Evolutionary conservation across 352 stramenopile species (phyloP).

Genomic region (Phytophthora citricola): DNA sequence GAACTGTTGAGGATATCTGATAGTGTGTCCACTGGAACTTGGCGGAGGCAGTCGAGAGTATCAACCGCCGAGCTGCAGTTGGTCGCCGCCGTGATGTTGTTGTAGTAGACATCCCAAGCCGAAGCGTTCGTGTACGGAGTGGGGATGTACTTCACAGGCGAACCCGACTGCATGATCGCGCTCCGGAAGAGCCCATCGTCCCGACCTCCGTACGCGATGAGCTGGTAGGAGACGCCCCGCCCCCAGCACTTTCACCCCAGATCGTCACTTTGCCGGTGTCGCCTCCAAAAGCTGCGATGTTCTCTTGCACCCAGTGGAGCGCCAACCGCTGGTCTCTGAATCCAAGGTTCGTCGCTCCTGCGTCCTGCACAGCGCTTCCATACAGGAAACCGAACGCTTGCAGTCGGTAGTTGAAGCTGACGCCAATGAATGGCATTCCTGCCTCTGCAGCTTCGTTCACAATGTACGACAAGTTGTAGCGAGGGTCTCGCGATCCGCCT

Average conservation of each 20-base stretch:
- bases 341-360: slow-evolving; percentile 76
- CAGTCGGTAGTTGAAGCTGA: slow-evolving; percentile 53
- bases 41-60: slow-evolving; percentile 29
- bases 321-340: slow-evolving; percentile 84
- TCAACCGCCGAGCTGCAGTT: slow-evolving; percentile 27
- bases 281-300: slow-evolving; percentile 28
- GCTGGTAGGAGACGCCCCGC: slow-evolving; percentile 29
- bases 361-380: slow-evolving; percentile 38
- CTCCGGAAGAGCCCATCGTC: slow-evolving; percentile 30
- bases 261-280: slow-evolving; percentile 30
- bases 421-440: slow-evolving; percentile 39
- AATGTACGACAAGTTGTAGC: slow-evolving; percentile 44
- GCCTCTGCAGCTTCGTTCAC: slow-evolving; percentile 26
- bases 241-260: slow-evolving; percentile 60
- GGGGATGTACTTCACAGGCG: slow-evolving; percentile 8
- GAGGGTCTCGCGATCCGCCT: slow-evolving; percentile 33
- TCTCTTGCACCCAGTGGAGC: slow-evolving; percentile 51
- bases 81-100: slow-evolving; percentile 30
- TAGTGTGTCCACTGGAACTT: slow-evolving; percentile 29
- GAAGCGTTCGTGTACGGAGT: slow-evolving; percentile 23
- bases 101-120: slow-evolving; percentile 33
- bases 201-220: slow-evolving; percentile 29
- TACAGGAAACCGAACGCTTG: slow-evolving; percentile 42
- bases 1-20: slow-evolving; percentile 33
- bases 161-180: slow-evolving; percentile 35